Base-by-base conservation (phyloP, 805 yeast species). In the Sugiyamaella qingdaonensis region DNA sequence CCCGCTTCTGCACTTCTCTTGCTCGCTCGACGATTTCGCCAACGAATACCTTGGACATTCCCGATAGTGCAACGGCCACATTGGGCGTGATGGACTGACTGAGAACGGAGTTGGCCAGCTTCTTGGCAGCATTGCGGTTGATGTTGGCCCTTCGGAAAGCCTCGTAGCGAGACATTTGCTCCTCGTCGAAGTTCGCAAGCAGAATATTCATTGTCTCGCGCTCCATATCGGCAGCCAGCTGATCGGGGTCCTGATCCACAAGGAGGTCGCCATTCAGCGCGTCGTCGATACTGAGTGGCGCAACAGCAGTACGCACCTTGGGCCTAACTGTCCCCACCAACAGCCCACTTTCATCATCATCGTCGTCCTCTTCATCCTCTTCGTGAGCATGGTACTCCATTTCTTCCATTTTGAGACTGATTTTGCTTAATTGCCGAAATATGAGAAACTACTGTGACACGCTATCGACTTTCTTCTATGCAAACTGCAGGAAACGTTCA, bases 1-100 rank as follows among this genome's bases (percentile, higher is more conserved):
- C 69, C 32, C 74, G 73, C 51, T 77, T 73, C 64, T 88, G 91
- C 1, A 87, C 81, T 49, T 81, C 85, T 56, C 84, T 76, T 0
- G 96, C 95, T 61, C 81, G 76, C 57, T 91, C 95, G 10, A 91
- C 85, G 14, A 91, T 78, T 61, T 91, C 97, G 10, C 96, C 96
- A n/a, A 90, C 78, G 65, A 88, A 84, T 61, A 88, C 86, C 65
- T 91, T 91, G 1, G 95, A 86, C 52, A 89, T 78, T 67, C 97
- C 96, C 4, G 92, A 87, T 46, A 91, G 68, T 8, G 89, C 84
- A 50, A 88, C 83, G 0, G 95, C 86, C 19, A 89, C 84, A 56
- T 86, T 86, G 54, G 80, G 87, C 1, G 92, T 84, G 10, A 90
- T 82, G 45, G 84, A 81, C 65, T 90, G 96, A 42, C 89, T 90